Evolutionary conservation across 768 basidiomycete species (phyloP), one percentile per base, ranked within the genome.

Genomic region (Plicaturopsis crispa): DNA sequence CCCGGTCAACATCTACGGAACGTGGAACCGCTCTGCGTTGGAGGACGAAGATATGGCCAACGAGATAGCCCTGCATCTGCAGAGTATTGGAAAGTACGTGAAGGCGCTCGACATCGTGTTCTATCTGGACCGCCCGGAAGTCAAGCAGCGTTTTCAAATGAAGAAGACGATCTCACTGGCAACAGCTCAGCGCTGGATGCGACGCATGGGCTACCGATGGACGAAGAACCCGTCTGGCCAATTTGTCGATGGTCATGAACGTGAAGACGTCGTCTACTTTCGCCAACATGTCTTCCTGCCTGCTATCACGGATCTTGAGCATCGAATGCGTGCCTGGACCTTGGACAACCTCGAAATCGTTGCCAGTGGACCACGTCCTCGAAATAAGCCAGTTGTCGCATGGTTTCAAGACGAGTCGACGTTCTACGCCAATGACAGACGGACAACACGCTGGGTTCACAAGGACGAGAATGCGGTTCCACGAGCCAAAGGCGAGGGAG

Each of bases 361-460:
- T 43, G 16, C 11, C n/a, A 24, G 12, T 5, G 31, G 32, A 8
- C 33, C 31, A 8, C 1, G 12, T 11, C 18, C 17, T 2, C 3
- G 7, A 5, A 40, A 31, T n/a, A 40, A 37, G 4, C 39, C 10
- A 7, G 33, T 53, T 17, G 47, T 55, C 6, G 38, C 51, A 4
- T 56, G 49, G 51, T 47, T 33, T 24, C 53, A 61, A 42, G 51
- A 60, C 40, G 54, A 64, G 41, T 60, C 57, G 12, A 62, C 47
- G 5, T 65, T 63, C 43, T 61, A 61, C 48, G 60, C 53, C 23
- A 46, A 65, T 49, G 60, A 64, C 42, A 41, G 50, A 0, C 35
- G 44, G 1, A 47, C 46, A 13, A 24, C 41, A 7, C 17, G 30
- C 3, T 65, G 60, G 59, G 39, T 46, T 3, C 37, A 51, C 30